phyloP scores from a whole-genome alignment of 768 basidiomycete species.

The Podaxis carcinomalis region DNA sequence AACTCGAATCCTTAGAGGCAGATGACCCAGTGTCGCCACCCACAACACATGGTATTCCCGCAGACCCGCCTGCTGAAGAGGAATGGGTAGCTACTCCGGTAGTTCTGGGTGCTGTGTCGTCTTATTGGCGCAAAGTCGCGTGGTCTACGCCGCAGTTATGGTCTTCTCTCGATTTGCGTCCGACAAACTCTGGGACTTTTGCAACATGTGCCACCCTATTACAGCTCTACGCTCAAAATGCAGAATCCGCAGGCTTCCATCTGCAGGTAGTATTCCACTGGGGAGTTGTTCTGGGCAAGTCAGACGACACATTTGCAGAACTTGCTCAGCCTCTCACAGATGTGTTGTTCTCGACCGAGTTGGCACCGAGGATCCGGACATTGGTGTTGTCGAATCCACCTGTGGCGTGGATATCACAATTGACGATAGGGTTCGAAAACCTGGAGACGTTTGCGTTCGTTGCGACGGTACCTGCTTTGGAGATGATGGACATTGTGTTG shows the following conservation, averaged over 20 bases:
- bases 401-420: background rate
- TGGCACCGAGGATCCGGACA: too few relatives aligned
- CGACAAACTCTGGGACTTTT: background rate
- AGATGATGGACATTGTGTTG: background rate
- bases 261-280: background rate
- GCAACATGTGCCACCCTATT: background rate
- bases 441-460: background rate
- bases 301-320: background rate
- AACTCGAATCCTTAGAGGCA: background rate
- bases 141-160: background rate
- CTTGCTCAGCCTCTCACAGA: background rate
- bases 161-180: background rate
- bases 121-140: slow-evolving; percentile 1
- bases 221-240: background rate
- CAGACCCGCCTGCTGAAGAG: background rate
- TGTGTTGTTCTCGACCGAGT: too few relatives aligned
- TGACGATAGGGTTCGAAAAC: background rate
- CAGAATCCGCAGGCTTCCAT: background rate
- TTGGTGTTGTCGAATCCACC: background rate
- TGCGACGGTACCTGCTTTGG: background rate
- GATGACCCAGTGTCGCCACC: background rate
- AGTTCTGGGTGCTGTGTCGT: background rate
- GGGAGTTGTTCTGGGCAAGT: background rate
- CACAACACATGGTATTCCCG: background rate
- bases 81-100: background rate